Base-by-base conservation (phyloP, 768 basidiomycete genomes). In the Boletellus ananas region DNA sequence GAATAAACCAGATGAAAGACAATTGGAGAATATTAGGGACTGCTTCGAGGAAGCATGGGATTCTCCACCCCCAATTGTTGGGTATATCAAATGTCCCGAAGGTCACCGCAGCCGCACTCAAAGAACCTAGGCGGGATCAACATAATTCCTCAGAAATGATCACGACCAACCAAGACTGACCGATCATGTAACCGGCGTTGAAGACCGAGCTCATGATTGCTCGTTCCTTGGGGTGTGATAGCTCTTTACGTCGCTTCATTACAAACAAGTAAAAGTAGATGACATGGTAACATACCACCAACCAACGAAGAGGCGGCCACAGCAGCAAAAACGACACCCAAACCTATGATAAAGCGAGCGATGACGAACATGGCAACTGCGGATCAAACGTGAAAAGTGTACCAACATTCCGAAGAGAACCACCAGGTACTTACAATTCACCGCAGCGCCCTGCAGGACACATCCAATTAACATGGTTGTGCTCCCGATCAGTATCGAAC, bases 1-100 rank as follows among this genome's bases (percentile, higher is more conserved):
- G 81, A 16, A 84, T 68, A 58, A 79, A 78, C 58, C 63, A 74
- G 48, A 83, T 70, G 64, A 84, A 79, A 17, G 55, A 50, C 29
- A 84, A 61, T 53, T 84, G 83, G 17, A 83, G 61, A 6, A 71
- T 25, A 52, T 74, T 77, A 3, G 83, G 83, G 1, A 74, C 58
- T 20, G 76, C 57, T 62, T 86, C 84, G 12, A 85, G 72, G 14
- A 81, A 79, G 1, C 49, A 51, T 0, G 82, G 84, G 18, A 84
- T 81, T 18, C 84, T 74, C 84, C 84, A 85, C 7, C 76, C 80
- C 81, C 81, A 83, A 58, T 80, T 73, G 45, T 58, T 76, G 0
- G 56, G 43, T 71, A 85, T 81, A 8, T 68, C 58, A 72, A 84
- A 87, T 0, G 85, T 86, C 5, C 81, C 80, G 29, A 85, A 75